phyloP scores from a whole-genome alignment of 2,329 filamentous ascomycete genomes.

The Aureobasidium lini region DNA sequence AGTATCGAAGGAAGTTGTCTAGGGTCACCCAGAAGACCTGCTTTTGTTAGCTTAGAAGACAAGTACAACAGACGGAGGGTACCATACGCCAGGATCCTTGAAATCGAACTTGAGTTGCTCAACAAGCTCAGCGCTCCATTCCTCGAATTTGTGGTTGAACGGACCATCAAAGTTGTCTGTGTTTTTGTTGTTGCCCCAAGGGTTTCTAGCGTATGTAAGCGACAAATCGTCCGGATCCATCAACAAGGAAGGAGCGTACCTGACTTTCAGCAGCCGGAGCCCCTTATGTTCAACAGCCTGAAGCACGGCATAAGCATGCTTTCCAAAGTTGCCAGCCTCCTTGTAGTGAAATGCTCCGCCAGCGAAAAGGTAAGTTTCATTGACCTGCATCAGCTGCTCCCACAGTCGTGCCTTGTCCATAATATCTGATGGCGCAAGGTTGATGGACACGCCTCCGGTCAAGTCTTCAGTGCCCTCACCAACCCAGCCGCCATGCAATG shows the following conservation, averaged over 20 bases:
- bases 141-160: conserved; percentile 61
- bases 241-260: not conserved
- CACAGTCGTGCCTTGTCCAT: conserved; percentile 76
- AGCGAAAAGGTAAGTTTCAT: conserved; percentile 72
- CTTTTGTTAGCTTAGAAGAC: not conserved
- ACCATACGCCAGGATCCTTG: conserved; percentile 59
- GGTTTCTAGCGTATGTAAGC: conserved; percentile 43
- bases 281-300: conserved; percentile 35
- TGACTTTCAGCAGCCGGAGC: conserved; percentile 38
- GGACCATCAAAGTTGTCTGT: conserved; percentile 50
- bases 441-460: conserved; percentile 43
- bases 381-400: conserved; percentile 72
- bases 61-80: too few relatives aligned
- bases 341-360: conserved; percentile 43
- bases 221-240: not conserved
- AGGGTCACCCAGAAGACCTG: conserved; percentile 52
- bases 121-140: conserved; percentile 78
- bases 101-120: conserved; percentile 64
- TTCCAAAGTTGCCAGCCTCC: conserved; percentile 48
- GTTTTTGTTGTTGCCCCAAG: conserved; percentile 72
- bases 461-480: conserved; percentile 53
- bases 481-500: conserved; percentile 68
- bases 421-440: conserved; percentile 43
- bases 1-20: conserved; percentile 50
- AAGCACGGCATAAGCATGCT: conserved; percentile 56